These are phyloP conservation scores for Sporisorium iseilematis-ciliati DNA, from an alignment of 1,284 basidiomycete genomes.

Conservation along the genomic window DNA sequence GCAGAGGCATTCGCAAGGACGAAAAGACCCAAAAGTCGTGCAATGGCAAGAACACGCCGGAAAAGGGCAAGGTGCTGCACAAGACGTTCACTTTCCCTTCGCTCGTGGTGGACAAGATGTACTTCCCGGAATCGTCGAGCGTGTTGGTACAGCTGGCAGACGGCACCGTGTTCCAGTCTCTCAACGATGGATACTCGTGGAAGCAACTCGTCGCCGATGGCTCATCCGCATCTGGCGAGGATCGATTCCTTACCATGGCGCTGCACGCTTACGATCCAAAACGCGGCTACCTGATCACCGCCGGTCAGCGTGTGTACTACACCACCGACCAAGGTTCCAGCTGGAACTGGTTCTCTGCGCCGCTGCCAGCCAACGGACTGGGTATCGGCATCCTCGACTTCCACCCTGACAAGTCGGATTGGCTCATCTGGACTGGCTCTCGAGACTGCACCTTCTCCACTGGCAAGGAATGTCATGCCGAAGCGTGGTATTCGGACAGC, in stretches of 20 bases:
- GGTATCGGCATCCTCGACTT: conserved; percentile 83
- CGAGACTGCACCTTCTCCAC: conserved; percentile 74
- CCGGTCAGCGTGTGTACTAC: conserved; percentile 77
- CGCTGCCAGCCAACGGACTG: conserved; percentile 82
- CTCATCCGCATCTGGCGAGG: conserved; percentile 62
- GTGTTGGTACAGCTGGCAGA: conserved; percentile 85
- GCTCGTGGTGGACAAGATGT: conserved; percentile 82
- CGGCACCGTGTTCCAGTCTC: conserved; percentile 87
- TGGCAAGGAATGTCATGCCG: conserved; percentile 62
- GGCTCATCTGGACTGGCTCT: conserved; percentile 89
- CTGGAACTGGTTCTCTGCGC: conserved; percentile 78
- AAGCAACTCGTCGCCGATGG: conserved; percentile 73
- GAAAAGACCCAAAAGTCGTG: conserved; percentile 80
- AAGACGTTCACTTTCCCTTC: conserved; percentile 78
- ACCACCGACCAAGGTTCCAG: conserved; percentile 82
- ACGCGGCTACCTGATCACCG: conserved; percentile 90
- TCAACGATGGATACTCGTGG: conserved; percentile 95
- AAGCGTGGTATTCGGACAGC: conserved; percentile 57
- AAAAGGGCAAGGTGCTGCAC: conserved; percentile 66
- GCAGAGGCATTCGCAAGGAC: conserved; percentile 78
- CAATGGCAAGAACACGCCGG: conserved; percentile 72
- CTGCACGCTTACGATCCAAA: conserved; percentile 84
- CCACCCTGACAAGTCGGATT: conserved; percentile 84
- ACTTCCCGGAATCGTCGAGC: conserved; percentile 79
- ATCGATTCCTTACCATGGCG: conserved; percentile 77